Evolutionary conservation across 352 stramenopile species (phyloP).

Genomic region (Phytophthora brassicae): DNA sequence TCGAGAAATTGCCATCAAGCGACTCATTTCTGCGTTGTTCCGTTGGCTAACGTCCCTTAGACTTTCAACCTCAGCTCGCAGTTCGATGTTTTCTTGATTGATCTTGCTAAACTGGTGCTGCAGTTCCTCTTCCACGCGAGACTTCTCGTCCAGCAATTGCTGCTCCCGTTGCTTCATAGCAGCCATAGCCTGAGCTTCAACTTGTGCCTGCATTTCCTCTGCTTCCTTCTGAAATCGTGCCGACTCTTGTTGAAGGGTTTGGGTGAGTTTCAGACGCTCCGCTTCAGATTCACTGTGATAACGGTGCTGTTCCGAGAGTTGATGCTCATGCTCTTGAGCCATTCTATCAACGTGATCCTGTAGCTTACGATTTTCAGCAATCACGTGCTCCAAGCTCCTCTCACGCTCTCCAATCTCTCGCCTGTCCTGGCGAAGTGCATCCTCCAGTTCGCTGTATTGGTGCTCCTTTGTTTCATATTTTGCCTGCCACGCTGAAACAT

Average conservation of each 20-base stretch:
- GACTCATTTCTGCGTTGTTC: conserved; percentile 58
- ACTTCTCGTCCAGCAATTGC: conserved; percentile 51
- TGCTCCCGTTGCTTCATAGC: conserved; percentile 56
- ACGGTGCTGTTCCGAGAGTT: conserved; percentile 47
- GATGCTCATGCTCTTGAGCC: conserved; percentile 50
- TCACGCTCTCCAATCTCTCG: conserved; percentile 41
- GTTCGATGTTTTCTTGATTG: conserved; percentile 42
- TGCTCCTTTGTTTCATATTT: conserved; percentile 42
- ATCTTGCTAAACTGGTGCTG: conserved; percentile 38
- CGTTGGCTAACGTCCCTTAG: conserved; percentile 51
- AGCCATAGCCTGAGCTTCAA: conserved; percentile 41
- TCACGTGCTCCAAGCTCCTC: conserved; percentile 37
- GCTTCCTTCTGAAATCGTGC: conserved; percentile 47
- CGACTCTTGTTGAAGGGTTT: conserved; percentile 42
- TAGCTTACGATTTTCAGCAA: conserved; percentile 46
- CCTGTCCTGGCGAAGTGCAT: conserved; percentile 26
- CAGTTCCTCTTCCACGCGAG: conserved; percentile 41
- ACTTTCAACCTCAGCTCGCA: conserved; percentile 46
- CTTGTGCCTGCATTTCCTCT: conserved; percentile 38
- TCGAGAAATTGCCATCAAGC: conserved; percentile 47
- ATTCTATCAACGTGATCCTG: conserved; percentile 47
- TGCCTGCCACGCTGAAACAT: conserved; percentile 37
- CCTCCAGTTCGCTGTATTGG: conserved; percentile 34
- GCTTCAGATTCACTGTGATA: conserved; percentile 38
- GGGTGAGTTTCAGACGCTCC: conserved; percentile 37